Base-by-base conservation (phyloP, 352 stramenopile species). In the Pythium monospermum region DNA sequence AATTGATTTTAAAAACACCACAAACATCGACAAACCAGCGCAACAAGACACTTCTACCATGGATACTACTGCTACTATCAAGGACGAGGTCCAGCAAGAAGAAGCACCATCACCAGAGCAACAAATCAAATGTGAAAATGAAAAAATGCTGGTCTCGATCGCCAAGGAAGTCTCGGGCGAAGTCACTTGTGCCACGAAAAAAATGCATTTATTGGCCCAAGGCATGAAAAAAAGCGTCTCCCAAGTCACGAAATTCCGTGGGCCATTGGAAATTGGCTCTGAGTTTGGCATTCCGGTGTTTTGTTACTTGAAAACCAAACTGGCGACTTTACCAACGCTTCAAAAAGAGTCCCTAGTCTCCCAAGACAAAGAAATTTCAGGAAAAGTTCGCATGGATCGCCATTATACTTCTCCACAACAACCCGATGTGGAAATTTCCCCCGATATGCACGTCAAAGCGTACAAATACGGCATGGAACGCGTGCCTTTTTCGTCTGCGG, bases 131-230 rank as follows among this genome's bases (percentile, higher is more conserved):
- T 30, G 38, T 2, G 79, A 92, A 53, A 92, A 92, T 44, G 82
- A 92, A 52, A 92, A 92, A 51, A 90, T 90, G 77, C 75, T 92
- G 6, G 75, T 89, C 8, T 89, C 76, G 11, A 87, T 92, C 8
- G 82, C 77, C 2, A 65, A 71, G 3, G 76, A 87, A 64, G 76
- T 92, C 4, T 55, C 58, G 12, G 82, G 82, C 11, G 73, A 90
- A 26, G 75, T 92, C 28, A 64, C 58, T 36, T 87, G 78, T 18
- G 79, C 85, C 18, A 79, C 71, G 30, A 81, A 85, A 52, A 69
- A 76, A 4, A 85, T 90, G 71, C 73, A 92, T 19, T 53, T 90
- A 32, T 54, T 92, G 19, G 70, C 73, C 5, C 82, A 91, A 43
- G 76, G 82, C 28, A 88, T 87, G 71, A 90, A 87, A 53, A 86